Base-by-base conservation (phyloP, 805 yeast genomes). In the Cyberlindnera japonica region DNA sequence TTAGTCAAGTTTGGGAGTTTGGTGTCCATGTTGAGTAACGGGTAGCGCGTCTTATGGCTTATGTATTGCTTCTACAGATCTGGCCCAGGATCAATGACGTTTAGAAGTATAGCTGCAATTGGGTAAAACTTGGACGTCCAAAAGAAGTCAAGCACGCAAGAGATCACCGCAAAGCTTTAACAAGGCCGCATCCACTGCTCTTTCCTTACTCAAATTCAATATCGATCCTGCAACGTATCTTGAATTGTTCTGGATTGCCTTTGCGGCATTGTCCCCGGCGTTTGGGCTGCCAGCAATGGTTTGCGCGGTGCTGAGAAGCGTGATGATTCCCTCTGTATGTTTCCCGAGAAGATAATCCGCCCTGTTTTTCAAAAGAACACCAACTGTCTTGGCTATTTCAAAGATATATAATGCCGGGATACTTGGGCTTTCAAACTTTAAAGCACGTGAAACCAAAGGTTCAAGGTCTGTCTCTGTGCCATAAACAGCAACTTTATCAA, bases 371-470 rank as follows among this genome's bases (percentile, higher is more conserved):
- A 57, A 33, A 8, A 57, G 27, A 0, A 57, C 50, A 29, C 58
- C 62, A 9, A 55, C 26, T 0, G 60, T 50, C 41, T 56, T 57
- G 4, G 57, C 53, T 22, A 55, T 23, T 34, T 56, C 59, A 44
- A 56, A 56, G 31, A 57, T 26, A 21, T 48, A 48, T 6, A 40
- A 25, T 1, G 46, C 43, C n/a, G 53, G 49, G 2, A 54, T 33
- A 8, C 41, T 25, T 9, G 39, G 36, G 16, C 40, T 35, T 7
- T 37, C 30, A 21, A 53, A 45, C 6, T 44, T 42, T 37, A 55
- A 32, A 1, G 44, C 41, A 11, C 52, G 41, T 8, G 35, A 9
- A 2, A 45, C 16, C 6, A 54, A 29, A 0, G 43, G 44, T 10
- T 30, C 21, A 6, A 35, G 14, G n/a, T 40, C 43, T 8, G 41